Evolutionary conservation across 2,329 filamentous ascomycete species (phyloP), one percentile per base, ranked within the genome.

Genomic region (Ilyonectria destructans): DNA sequence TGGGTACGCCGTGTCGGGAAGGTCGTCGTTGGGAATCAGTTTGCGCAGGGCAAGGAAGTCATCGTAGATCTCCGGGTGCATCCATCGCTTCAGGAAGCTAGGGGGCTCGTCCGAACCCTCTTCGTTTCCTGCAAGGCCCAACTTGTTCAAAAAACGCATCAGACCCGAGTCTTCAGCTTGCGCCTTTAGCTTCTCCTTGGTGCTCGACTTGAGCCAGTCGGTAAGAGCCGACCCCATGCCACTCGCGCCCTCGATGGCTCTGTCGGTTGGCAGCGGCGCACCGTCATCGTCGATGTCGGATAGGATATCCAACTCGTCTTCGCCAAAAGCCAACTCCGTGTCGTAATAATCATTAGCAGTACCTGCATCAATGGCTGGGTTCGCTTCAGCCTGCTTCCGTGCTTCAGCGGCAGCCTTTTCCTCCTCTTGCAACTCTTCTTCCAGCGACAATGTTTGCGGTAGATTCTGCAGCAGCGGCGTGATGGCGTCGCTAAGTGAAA

Each of bases 391-490:
- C 10, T 74, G 71, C 2, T 69, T 64, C 7, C 71, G 72, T 5
- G 70, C 72, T 5, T 77, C 75, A 0, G 83, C 82, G 62, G 88
- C 85, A 65, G 88, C 87, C 71, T 88, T 78, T 84, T 82, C 80
- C 56, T 82, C 78, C 37, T 77, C 68, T 31, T 82, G 80, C 6
- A 84, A 71, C 69, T 88, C 85, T 71, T 88, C 87, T 62, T 87
- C 83, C 1, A 91, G 81, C 19, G 90, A 75, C 2, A 91, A 83
- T n/a, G 92, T 92, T 77, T 92, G 91, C 1, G 95, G 95, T 1
- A 97, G 87, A 75, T 92, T 96, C 77, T 93, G 89, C 29, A 97
- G 85, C 6, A 97, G 86, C 1, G 94, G 94, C 33, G 89, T 84
- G 54, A 97, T 87, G 2, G 94, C 93, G n/a, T 84, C 84, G 77